Evolutionary conservation across 306 rosid species (phyloP).

Genomic region (Sicyos edulis): DNA sequence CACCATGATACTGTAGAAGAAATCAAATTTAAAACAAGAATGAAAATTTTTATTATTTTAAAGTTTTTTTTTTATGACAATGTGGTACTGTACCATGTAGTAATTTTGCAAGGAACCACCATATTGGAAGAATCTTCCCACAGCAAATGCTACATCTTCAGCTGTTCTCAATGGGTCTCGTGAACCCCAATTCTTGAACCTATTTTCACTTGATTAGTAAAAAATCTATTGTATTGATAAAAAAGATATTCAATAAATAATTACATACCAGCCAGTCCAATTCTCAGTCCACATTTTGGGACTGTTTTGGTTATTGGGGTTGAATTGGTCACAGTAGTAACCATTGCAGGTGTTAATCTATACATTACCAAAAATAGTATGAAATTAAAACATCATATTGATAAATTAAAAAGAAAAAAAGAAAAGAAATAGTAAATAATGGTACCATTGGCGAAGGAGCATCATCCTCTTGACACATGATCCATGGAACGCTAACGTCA

Average conservation of each 20-base stretch:
- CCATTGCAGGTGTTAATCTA: constrained; percentile 53
- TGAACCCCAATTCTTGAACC: constrained; percentile 52
- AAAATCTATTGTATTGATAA: too few relatives aligned
- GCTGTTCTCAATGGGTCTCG: constrained; percentile 49
- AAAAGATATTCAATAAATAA: neutral
- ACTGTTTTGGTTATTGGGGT: constrained; percentile 37
- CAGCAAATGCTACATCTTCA: constrained; percentile 51
- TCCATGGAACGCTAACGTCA: constrained; percentile 45
- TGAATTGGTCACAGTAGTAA: constrained; percentile 40
- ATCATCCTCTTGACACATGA: constrained; percentile 45
- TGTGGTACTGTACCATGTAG: constrained; percentile 36
- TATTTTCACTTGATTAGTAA: neutral
- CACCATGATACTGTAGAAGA: constrained; percentile 43
- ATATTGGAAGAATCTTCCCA: constrained; percentile 45
- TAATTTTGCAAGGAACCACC: constrained; percentile 60
- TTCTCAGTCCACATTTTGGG: constrained; percentile 66
- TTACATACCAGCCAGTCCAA: constrained; percentile 49
- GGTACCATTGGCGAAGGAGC: constrained; percentile 43
- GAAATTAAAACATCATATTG: too few relatives aligned
- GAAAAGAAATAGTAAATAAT: too few relatives aligned
- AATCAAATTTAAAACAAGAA: neutral
- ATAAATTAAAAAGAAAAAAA: too few relatives aligned
- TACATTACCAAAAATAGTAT: neutral
- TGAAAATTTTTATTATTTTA: too few relatives aligned
- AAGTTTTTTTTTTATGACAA: too few relatives aligned